phyloP scores from a whole-genome alignment of 805 yeast species.

The Zygosaccharomyces rouxii region DNA sequence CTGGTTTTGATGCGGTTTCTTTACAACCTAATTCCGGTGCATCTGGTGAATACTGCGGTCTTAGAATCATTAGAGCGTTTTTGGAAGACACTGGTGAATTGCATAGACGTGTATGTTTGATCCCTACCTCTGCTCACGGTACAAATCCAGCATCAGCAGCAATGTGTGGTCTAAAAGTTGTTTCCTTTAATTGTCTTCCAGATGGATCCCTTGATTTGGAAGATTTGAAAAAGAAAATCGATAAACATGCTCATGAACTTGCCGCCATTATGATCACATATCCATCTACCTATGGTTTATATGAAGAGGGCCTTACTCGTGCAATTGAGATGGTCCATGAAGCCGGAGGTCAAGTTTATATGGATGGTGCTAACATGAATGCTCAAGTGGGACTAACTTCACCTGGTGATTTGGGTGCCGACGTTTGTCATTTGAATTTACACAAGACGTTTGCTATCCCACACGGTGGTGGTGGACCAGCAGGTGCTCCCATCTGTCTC shows the following conservation, averaged over 20 bases:
- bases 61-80: slow-evolving; percentile 78
- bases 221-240: slow-evolving; percentile 72
- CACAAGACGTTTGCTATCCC: slow-evolving; percentile 98
- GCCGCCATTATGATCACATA: slow-evolving; percentile 96
- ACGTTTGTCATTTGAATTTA: slow-evolving; percentile 93
- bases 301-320: slow-evolving; percentile 73
- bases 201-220: slow-evolving; percentile 83
- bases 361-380: slow-evolving; percentile 99
- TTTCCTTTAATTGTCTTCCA: slow-evolving; percentile 79
- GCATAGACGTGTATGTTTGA: slow-evolving; percentile 79
- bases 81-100: slow-evolving; percentile 65
- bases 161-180: slow-evolving; percentile 92
- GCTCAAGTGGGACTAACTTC: slow-evolving; percentile 97
- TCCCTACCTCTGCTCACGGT: slow-evolving; percentile 97
- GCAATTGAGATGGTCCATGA: slow-evolving; percentile 62
- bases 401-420: slow-evolving; percentile 97
- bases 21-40: slow-evolving; percentile 98
- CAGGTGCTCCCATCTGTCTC: slow-evolving; percentile 97
- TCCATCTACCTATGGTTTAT: slow-evolving; percentile 95
- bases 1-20: slow-evolving; percentile 89
- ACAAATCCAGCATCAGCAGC: slow-evolving; percentile 99
- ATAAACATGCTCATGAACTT: slow-evolving; percentile 58
- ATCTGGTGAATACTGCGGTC: slow-evolving; percentile 95
- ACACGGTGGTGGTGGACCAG: slow-evolving; percentile 99
- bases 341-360: slow-evolving; percentile 91